A percentile compares a stretch with the other conserved stretches of the same genome.
phyloP scores from a whole-genome alignment of 352 stramenopile genomes.

The Pythium guiyangense region DNA sequence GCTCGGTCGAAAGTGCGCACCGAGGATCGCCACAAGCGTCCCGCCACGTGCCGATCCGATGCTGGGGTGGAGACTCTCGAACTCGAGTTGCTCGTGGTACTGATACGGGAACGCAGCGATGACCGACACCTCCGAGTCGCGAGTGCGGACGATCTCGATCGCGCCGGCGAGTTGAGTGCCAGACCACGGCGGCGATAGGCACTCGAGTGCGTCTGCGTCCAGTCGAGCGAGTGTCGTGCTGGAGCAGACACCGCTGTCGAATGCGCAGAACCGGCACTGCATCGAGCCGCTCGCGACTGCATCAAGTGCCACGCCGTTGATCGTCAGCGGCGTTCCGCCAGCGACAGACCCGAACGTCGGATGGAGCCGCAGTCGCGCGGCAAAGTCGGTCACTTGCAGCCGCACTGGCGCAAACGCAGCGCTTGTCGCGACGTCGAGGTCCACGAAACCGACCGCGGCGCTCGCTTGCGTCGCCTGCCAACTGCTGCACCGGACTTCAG shows the following conservation, averaged over 20 bases:
- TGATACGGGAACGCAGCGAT: conserved; percentile 19
- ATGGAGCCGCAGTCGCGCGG: background rate
- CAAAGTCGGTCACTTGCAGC: background rate
- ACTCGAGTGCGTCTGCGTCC: background rate
- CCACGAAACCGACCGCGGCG: conserved; percentile 26
- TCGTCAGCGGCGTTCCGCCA: conserved; percentile 4
- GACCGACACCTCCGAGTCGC: background rate
- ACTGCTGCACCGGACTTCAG: conserved; percentile 17
- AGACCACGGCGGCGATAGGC: conserved; percentile 1
- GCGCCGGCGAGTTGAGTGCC: conserved; percentile 13
- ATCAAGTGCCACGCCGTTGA: background rate
- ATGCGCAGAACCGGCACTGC: conserved; percentile 1
- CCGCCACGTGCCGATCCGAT: conserved; percentile 21
- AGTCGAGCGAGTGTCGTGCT: background rate
- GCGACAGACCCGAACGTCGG: background rate
- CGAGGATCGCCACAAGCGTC: conserved; percentile 27
- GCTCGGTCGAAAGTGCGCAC: conserved; percentile 24
- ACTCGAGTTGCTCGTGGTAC: conserved; percentile 26
- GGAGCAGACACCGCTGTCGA: background rate
- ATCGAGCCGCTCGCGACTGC: background rate
- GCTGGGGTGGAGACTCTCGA: conserved; percentile 18
- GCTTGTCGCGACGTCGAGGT: conserved; percentile 16
- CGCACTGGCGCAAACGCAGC: background rate
- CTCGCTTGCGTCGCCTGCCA: conserved; percentile 8
- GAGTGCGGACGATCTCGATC: conserved; percentile 20